phyloP scores from a whole-genome alignment of 2,329 filamentous ascomycete genomes.

The Pezicula rhizophila region DNA sequence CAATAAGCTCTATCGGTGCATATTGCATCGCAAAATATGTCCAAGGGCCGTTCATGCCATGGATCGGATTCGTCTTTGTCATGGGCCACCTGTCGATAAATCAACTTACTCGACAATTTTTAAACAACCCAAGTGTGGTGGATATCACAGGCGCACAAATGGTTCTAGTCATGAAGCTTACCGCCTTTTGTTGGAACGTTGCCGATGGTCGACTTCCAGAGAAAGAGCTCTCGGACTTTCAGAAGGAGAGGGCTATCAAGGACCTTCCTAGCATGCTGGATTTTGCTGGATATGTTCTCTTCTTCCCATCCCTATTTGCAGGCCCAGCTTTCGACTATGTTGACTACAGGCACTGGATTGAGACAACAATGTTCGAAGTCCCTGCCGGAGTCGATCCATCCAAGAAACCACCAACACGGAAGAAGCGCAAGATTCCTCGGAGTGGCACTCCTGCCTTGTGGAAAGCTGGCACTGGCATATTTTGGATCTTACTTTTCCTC shows the following conservation, averaged over 20 bases:
- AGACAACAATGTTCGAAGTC: conserved; percentile 89
- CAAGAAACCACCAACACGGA: conserved; percentile 78
- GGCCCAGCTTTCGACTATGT: conserved; percentile 93
- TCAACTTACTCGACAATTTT: conserved; percentile 76
- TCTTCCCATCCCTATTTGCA: conserved; percentile 85
- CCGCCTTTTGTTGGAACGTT: conserved; percentile 95
- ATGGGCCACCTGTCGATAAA: conserved; percentile 94
- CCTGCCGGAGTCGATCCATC: conserved; percentile 75
- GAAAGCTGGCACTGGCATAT: conserved; percentile 67
- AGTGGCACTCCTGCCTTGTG: conserved; percentile 78
- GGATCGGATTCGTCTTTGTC: conserved; percentile 87
- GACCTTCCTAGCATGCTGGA: conserved; percentile 72
- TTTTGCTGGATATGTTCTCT: conserved; percentile 85
- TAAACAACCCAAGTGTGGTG: conserved; percentile 57
- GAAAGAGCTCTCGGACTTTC: conserved; percentile 75
- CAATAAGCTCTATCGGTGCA: conserved; percentile 71
- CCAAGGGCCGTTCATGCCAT: conserved; percentile 91
- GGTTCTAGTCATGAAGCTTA: conserved; percentile 97
- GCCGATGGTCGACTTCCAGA: conserved; percentile 81
- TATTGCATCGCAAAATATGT: conserved; percentile 82
- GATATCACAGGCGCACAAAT: conserved; percentile 97
- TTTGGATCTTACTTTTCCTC: conserved; percentile 77
- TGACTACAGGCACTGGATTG: conserved; percentile 88
- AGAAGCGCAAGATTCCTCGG: conserved; percentile 86
- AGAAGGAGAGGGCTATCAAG: conserved; percentile 73